Percentiles rank a stretch among this genome's conserved stretches.
These are phyloP conservation scores for Austropuccinia psidii DNA, from an alignment of 1,284 basidiomycete species.

Conservation along the genomic window DNA sequence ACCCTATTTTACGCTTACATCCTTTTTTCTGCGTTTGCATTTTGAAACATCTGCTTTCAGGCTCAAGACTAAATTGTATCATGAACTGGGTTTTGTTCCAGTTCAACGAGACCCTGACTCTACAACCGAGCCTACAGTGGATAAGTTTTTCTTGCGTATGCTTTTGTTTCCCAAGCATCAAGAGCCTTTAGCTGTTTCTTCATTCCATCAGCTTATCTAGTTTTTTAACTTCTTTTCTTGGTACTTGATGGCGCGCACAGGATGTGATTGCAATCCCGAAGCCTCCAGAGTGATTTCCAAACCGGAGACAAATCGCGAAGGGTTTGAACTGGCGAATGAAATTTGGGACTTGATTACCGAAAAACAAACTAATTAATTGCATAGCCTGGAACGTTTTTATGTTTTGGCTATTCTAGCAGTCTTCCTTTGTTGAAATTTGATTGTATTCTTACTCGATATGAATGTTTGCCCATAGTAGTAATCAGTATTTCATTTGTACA, in stretches of 20 bases:
- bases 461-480: too few species aligned
- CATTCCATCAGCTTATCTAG: background rate
- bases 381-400: too few species aligned
- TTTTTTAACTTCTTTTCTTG: background rate
- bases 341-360: too few species aligned
- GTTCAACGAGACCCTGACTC: background rate
- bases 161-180: background rate
- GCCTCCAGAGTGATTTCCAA: constrained; percentile 19
- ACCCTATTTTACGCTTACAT: too few species aligned
- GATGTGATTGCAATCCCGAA: constrained; percentile 18
- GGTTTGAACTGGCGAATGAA: constrained; percentile 16
- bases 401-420: too few species aligned
- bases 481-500: too few species aligned
- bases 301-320: constrained; percentile 22
- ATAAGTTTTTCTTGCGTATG: constrained; percentile 29
- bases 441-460: too few species aligned
- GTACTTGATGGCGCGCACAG: background rate
- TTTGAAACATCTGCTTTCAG: background rate
- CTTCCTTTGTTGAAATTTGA: too few species aligned
- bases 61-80: constrained; percentile 30
- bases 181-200: background rate
- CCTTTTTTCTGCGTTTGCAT: background rate
- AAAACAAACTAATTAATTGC: too few species aligned
- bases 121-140: background rate
- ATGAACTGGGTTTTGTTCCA: constrained; percentile 29